A percentile compares a stretch with the other conserved stretches of the same genome.
phyloP scores from a whole-genome alignment of 108 stramenopile species.

The Nitzschia sp. region DNA sequence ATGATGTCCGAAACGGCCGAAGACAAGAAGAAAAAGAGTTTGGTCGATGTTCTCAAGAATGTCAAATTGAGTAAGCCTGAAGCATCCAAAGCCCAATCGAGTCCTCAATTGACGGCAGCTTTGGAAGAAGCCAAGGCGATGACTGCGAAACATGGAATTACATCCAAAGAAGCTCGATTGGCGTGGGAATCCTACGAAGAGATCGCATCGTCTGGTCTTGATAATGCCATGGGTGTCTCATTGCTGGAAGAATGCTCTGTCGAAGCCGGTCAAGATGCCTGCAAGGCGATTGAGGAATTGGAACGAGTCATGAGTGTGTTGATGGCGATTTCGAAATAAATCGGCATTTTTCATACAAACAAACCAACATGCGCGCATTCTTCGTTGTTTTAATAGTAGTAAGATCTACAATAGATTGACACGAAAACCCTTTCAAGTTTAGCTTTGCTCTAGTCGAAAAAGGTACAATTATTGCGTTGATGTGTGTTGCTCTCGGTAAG shows the following conservation, averaged over 20 bases:
- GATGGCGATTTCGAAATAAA: background rate
- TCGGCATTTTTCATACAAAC: too few relatives aligned
- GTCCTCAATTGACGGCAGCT: constrained; percentile 38
- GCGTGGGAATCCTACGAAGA: constrained; percentile 84
- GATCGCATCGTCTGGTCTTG: constrained; percentile 36
- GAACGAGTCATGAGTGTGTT: constrained; percentile 21
- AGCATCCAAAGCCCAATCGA: background rate
- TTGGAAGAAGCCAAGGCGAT: constrained; percentile 55
- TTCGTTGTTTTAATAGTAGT: too few relatives aligned
- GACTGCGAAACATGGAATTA: constrained; percentile 45
- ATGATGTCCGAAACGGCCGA: background rate
- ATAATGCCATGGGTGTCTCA: constrained; percentile 31
- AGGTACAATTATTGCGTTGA: background rate
- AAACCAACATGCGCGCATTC: too few relatives aligned
- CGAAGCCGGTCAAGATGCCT: constrained; percentile 41
- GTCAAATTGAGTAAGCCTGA: constrained; percentile 19
- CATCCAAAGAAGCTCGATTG: constrained; percentile 60
- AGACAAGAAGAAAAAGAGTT: background rate
- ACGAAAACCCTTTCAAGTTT: too few relatives aligned
- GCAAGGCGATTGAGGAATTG: constrained; percentile 46
- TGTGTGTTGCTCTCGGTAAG: background rate
- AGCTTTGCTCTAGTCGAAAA: background rate
- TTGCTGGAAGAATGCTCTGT: constrained; percentile 43
- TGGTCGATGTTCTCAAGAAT: constrained; percentile 25
- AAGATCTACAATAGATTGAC: too few relatives aligned